These are phyloP conservation scores for Pisolithus thermaeus DNA, from an alignment of 1,284 basidiomycete species.

Conservation along the genomic window DNA sequence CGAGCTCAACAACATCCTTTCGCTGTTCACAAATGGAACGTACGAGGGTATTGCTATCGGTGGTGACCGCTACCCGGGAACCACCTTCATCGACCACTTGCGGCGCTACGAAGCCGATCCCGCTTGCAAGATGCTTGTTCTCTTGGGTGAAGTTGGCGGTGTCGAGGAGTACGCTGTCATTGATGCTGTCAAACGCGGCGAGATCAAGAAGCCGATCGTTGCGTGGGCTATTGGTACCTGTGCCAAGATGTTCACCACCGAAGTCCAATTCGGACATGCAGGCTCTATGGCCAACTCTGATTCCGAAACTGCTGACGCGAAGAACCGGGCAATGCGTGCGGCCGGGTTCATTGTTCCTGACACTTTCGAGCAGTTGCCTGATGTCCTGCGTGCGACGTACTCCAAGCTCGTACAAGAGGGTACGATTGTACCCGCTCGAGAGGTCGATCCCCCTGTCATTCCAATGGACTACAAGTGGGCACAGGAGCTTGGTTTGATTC, in stretches of 20 bases:
- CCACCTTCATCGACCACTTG: conserved; percentile 98
- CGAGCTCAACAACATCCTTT: conserved; percentile 99
- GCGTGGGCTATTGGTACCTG: conserved; percentile 99
- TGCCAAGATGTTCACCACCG: conserved; percentile 99
- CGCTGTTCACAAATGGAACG: conserved; percentile 95
- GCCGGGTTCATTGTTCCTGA: conserved; percentile 97
- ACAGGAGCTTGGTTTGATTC: conserved; percentile 95
- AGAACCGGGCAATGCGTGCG: conserved; percentile 93
- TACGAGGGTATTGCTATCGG: conserved; percentile 99
- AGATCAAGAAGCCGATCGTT: conserved; percentile 97
- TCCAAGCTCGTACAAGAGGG: conserved; percentile 75
- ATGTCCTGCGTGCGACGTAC: conserved; percentile 82
- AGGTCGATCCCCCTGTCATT: conserved; percentile 90
- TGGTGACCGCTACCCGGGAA: conserved; percentile 97
- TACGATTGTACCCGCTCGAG: conserved; percentile 65
- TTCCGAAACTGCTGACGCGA: conserved; percentile 94
- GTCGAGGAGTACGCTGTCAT: conserved; percentile 99
- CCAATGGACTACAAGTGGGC: conserved; percentile 99
- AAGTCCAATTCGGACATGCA: conserved; percentile 99
- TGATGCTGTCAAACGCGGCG: conserved; percentile 91
- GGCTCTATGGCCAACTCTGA: conserved; percentile 98
- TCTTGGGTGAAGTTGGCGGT: conserved; percentile 98
- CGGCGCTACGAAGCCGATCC: conserved; percentile 97
- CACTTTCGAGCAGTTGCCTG: conserved; percentile 95
- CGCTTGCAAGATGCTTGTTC: conserved; percentile 97